Conservation (phyloP, 352 stramenopile species). For the Globisporangium heterothallicum region DNA sequence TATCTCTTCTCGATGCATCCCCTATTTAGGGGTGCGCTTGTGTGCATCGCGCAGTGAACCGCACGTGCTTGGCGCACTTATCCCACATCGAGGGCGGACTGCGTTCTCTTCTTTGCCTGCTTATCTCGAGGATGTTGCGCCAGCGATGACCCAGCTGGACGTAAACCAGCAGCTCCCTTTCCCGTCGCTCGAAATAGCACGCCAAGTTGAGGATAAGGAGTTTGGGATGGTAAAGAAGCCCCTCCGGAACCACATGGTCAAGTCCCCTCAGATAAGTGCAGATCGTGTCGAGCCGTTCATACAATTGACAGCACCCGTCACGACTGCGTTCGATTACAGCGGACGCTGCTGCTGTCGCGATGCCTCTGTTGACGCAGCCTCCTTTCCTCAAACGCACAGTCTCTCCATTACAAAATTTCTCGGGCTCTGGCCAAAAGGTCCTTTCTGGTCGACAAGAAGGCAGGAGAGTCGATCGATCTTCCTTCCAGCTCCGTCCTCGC, state of each 20-base stretch:
- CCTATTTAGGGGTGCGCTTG: neutral
- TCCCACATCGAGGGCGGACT: constrained; percentile 11
- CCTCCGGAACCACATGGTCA: constrained; percentile 9
- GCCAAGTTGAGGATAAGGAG: constrained; percentile 12
- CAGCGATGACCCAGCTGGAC: constrained; percentile 1
- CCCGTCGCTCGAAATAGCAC: neutral
- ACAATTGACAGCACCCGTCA: too few relatives aligned
- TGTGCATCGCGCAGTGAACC: neutral
- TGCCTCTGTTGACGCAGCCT: neutral
- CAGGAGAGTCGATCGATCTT: neutral
- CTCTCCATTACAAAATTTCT: constrained; percentile 11
- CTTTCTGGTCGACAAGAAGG: neutral
- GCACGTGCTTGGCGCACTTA: constrained; percentile 6
- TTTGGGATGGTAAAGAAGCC: constrained; percentile 11
- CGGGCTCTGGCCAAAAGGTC: neutral
- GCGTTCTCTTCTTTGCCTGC: constrained; percentile 1
- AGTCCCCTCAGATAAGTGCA: neutral
- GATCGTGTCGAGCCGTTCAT: too few relatives aligned
- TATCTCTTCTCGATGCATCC: neutral
- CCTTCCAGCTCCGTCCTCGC: neutral
- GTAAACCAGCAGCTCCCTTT: neutral
- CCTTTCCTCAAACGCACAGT: neutral
- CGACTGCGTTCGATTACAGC: too few relatives aligned
- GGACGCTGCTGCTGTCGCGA: neutral
- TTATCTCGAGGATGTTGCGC: too few relatives aligned